Conservation (phyloP, 2,329 filamentous ascomycete genomes). For the Scedosporium aurantiacum region DNA sequence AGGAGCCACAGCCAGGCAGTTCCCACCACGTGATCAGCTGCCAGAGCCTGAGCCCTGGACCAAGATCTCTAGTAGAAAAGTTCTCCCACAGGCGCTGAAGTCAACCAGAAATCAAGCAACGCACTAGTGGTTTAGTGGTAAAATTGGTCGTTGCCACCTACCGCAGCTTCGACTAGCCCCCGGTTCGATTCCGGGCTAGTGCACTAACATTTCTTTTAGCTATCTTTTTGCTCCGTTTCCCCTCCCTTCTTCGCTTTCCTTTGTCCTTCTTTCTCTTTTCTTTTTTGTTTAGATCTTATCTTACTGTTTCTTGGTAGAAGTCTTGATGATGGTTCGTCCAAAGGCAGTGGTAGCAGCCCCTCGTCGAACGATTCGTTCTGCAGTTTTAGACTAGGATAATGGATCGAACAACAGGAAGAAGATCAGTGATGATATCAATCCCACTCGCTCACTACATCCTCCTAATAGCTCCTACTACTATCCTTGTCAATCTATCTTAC, state of each 20-base stretch:
- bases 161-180: neutral
- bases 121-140: conserved; percentile 1
- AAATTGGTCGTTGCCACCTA: neutral
- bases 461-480: neutral
- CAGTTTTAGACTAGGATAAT: too few species aligned
- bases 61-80: too few species aligned
- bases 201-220: neutral
- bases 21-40: too few species aligned
- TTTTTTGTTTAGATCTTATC: neutral
- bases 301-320: too few species aligned
- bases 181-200: conserved; percentile 1
- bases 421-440: neutral
- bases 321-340: too few species aligned
- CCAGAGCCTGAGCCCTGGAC: too few species aligned
- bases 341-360: too few species aligned
- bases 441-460: neutral
- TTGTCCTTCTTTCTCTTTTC: neutral
- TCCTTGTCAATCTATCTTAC: neutral
- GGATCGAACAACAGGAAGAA: too few species aligned
- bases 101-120: neutral
- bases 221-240: neutral
- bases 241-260: neutral
- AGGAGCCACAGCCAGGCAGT: too few species aligned
- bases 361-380: too few species aligned
- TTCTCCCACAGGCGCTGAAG: neutral